Conservation (phyloP, 2,329 filamentous ascomycete genomes). For the Colletotrichum tropicale region DNA sequence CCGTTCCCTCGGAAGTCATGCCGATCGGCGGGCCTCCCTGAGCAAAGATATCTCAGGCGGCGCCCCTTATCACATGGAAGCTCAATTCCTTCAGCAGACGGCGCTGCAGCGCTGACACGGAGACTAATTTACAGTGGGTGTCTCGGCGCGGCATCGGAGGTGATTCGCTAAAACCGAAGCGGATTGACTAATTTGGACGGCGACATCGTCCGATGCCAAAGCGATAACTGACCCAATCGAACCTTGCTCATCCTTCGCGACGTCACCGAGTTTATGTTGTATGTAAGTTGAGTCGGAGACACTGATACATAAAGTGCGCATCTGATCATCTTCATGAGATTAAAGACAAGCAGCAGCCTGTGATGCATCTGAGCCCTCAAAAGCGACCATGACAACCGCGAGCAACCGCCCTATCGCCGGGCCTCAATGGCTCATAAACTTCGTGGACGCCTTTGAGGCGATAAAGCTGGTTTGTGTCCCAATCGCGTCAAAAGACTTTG, state of each 20-base stretch:
- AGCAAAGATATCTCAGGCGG: background rate
- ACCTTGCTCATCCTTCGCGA: background rate
- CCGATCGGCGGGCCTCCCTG: background rate
- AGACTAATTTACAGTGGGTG: background rate
- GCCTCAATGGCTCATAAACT: background rate
- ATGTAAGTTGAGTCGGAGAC: background rate
- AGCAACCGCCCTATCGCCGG: background rate
- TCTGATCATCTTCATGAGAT: background rate
- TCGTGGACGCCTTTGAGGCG: background rate
- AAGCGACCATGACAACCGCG: background rate
- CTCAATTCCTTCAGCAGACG: background rate
- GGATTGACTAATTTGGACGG: background rate
- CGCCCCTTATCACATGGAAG: background rate
- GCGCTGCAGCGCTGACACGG: background rate
- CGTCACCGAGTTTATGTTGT: background rate
- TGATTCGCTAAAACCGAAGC: background rate
- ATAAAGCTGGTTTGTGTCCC: constrained; percentile 4
- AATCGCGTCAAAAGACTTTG: background rate
- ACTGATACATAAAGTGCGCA: background rate
- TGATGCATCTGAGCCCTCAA: background rate
- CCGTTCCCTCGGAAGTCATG: background rate
- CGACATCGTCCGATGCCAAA: background rate
- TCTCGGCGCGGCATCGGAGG: constrained; percentile 2
- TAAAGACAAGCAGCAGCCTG: background rate
- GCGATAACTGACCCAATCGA: background rate